Evolutionary conservation across 1,139 yeast species (phyloP), one percentile per base, ranked within the genome.

Genomic region (Diutina pseudorugosa): DNA sequence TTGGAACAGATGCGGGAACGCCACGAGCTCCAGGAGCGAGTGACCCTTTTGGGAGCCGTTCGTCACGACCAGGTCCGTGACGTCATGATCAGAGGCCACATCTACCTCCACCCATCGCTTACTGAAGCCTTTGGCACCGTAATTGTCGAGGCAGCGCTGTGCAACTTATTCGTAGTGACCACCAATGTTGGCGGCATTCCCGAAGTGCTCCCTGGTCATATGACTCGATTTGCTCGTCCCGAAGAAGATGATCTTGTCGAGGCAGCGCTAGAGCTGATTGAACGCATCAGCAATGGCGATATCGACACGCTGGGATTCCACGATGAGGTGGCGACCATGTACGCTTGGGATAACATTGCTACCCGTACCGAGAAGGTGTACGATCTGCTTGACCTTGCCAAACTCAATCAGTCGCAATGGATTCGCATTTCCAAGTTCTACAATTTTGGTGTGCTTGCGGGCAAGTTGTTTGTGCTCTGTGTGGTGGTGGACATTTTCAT

Each of bases 101-200:
- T 94, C 14, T 94, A 91, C 64, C 68, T 94, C 50, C 98, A 94
- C 66, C 93, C 98, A 0, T 85, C 96, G 1, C 71, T 94, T 41
- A 94, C 98, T 0, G 99, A 94, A 65, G 98, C 98, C 0, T 94
- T 94, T 69, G 99, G 99, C 1, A 93, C 98, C 0, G 98, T 90
- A 0, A 71, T 94, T 21, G 96, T 94, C 0, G 99, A 94, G 64
- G 99, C 99, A 0, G 98, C 98, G 0, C 86, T 96, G 0, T 93
- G 98, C 70, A 98, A 98, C 0, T 67, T 94, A 42, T 75, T 88
- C 40, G 96, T 94, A 1, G 98, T 94, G 0, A 91, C 98, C 0
- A 94, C 99, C 0, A 83, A 83, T 56, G 98, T 94, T 0, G 99
- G 99, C 1, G 99, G 98, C 3, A 91, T 93, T 47, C 98, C 98